These are phyloP conservation scores for Pythium phragmitis DNA, from an alignment of 352 stramenopile species.

Conservation along the genomic window DNA sequence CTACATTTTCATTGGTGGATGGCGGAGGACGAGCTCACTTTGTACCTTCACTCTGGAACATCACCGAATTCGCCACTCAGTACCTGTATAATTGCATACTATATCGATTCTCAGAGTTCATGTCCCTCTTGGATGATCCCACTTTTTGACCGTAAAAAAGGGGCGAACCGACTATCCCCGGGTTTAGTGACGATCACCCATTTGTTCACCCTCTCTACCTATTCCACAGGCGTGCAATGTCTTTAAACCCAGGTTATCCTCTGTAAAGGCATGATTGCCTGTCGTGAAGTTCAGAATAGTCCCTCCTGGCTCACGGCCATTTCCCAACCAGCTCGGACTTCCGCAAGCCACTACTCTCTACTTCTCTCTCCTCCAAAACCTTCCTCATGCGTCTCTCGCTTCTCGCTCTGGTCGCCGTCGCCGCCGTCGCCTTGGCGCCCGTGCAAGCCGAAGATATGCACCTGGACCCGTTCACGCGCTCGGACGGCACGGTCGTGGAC, in stretches of 20 bases:
- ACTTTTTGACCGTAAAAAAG: not conserved
- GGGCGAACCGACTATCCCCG: slow-evolving; percentile 1
- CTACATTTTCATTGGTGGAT: slow-evolving; percentile 18
- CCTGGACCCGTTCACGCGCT: slow-evolving; percentile 30
- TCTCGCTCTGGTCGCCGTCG: not conserved
- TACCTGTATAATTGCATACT: not conserved
- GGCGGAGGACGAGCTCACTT: slow-evolving; percentile 3
- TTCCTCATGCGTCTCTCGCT: not conserved
- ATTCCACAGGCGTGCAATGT: not conserved
- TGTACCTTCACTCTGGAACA: slow-evolving; percentile 4
- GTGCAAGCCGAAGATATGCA: slow-evolving; percentile 10
- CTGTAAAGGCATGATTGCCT: not conserved
- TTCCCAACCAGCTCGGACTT: not conserved
- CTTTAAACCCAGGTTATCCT: not conserved
- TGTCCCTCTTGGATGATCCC: no score
- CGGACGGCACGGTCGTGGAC: slow-evolving; percentile 33
- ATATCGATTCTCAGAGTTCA: not conserved
- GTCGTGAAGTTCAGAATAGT: not conserved
- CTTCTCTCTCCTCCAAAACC: not conserved
- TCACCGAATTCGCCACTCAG: slow-evolving; percentile 17
- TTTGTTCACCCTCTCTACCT: no score
- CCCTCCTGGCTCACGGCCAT: not conserved
- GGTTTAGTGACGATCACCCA: not conserved
- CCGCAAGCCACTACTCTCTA: not conserved
- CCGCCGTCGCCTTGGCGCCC: slow-evolving; percentile 8